These are phyloP conservation scores for Calonectria pauciramosa DNA, from an alignment of 2,329 filamentous ascomycete genomes.

Conservation along the genomic window DNA sequence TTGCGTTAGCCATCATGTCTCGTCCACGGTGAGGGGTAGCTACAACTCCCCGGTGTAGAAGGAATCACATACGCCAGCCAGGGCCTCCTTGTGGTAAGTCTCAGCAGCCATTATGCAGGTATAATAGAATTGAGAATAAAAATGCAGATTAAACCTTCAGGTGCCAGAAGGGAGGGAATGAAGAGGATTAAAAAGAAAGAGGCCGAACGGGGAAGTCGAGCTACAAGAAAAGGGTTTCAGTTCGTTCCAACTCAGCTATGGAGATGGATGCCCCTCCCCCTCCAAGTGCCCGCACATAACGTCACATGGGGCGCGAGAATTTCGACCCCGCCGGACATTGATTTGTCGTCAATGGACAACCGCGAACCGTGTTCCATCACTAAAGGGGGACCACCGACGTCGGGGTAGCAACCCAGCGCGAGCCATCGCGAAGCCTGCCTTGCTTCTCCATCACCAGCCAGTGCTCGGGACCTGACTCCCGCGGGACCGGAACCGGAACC, in stretches of 20 bases:
- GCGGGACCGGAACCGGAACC: conserved; percentile 43
- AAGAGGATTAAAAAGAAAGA: conserved; percentile 5
- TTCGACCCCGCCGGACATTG: conserved; percentile 35
- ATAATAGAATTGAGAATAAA: conserved; percentile 9
- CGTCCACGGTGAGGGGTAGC: conserved; percentile 1
- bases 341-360: conserved; percentile 3
- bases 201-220: conserved; percentile 12
- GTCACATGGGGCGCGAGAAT: conserved; percentile 43
- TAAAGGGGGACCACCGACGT: conserved; percentile 31
- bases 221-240: conserved; percentile 17
- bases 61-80: conserved; percentile 39
- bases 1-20: conserved; percentile 28
- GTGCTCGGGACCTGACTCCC: conserved; percentile 23
- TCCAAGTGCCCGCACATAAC: conserved; percentile 24
- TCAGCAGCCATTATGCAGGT: conserved; percentile 42
- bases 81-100: conserved; percentile 46
- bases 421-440: conserved; percentile 23
- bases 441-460: conserved; percentile 3
- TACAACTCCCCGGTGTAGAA: neutral
- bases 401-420: conserved; percentile 27
- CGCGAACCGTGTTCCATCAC: conserved; percentile 18
- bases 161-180: neutral
- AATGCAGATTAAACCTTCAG: conserved; percentile 23
- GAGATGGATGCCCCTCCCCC: conserved; percentile 6
- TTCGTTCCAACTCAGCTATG: conserved; percentile 29